Conservation (phyloP, 2,329 filamentous ascomycete genomes). For the Acrocalymma vagum region DNA sequence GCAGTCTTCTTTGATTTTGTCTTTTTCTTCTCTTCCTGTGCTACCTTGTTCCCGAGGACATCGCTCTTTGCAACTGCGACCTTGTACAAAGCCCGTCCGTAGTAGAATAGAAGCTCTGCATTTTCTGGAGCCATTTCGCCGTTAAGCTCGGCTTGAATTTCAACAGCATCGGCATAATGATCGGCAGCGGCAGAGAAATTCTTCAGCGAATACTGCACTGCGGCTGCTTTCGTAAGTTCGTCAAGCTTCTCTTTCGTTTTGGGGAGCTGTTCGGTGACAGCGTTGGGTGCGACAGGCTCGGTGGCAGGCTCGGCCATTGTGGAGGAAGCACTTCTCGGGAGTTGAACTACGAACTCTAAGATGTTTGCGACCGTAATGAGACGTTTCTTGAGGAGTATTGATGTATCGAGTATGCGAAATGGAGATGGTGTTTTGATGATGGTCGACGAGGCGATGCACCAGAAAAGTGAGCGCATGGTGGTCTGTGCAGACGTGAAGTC, state of each 20-base stretch:
- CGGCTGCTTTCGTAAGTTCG: slow-evolving; percentile 81
- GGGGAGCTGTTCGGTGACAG: slow-evolving; percentile 37
- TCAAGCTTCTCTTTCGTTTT: slow-evolving; percentile 70
- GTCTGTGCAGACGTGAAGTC: slow-evolving; percentile 21
- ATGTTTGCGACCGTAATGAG: slow-evolving; percentile 14
- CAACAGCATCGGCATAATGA: slow-evolving; percentile 85
- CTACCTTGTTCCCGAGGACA: slow-evolving; percentile 84
- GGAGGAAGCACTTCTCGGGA: too few species aligned
- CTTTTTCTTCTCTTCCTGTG: slow-evolving; percentile 64
- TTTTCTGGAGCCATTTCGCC: slow-evolving; percentile 92
- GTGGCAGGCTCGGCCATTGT: slow-evolving; percentile 36
- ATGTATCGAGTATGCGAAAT: slow-evolving; percentile 7
- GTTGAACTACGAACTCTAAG: neutral
- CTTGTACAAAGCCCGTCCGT: slow-evolving; percentile 92
- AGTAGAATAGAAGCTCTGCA: slow-evolving; percentile 91
- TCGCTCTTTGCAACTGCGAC: slow-evolving; percentile 95
- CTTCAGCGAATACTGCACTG: slow-evolving; percentile 86
- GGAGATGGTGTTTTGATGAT: slow-evolving; percentile 2
- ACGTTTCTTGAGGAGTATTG: neutral
- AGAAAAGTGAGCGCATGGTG: slow-evolving; percentile 13
- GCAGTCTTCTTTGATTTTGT: slow-evolving; percentile 56
- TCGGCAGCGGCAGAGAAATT: slow-evolving; percentile 88
- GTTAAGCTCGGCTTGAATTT: slow-evolving; percentile 89
- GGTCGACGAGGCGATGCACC: neutral
- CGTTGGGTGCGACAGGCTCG: slow-evolving; percentile 26